Evolutionary conservation across 176 grass and related monocot species (phyloP), one percentile per base, ranked within the genome.

Genomic region (Canna indica): DNA sequence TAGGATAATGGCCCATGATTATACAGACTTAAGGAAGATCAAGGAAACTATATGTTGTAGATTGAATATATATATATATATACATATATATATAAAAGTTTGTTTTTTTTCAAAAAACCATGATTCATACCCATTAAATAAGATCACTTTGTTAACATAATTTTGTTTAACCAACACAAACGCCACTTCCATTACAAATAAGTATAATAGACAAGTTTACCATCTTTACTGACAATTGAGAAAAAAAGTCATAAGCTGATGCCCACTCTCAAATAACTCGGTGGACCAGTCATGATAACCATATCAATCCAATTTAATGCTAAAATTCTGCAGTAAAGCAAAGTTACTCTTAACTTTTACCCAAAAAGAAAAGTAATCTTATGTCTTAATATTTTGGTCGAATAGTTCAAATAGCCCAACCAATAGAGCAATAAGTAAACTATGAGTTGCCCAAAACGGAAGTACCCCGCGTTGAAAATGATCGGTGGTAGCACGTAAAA

Each of bases 381-480:
- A n/a, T n/a, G n/a, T n/a, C n/a, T n/a, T n/a, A n/a, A n/a, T n/a
- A n/a, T n/a, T n/a, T 54, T 8, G 4, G 22, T 54, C 17, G 50
- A 54, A 54, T 6, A 54, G 50, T 54, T n/a, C 15, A 60, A 60
- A 60, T 30, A 60, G 27, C 58, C 27, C 11, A 60, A 60, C 27
- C 13, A 16, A 30, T 30, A 60, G 58, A 42, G 35, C 34, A 41
- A 67, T 11, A 41, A 26, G 17, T 25, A 7, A 39, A 33, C 28
- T 26, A 24, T 20, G 35, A 25, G 8, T 17, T 7, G 30, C 18
- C 22, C 17, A 18, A 47, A 52, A 10, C 13, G 18, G 24, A 71
- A 58, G 91, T 79, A 96, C 92, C 92, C 92, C 18, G 88, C 92
- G 71, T 96, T 96, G 57, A 96, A 96, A 62, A 96, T 96, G 77